Evolutionary conservation across 164 flowering plant species (phyloP), one percentile per base, ranked within the genome.

Genomic region (Cinnamomum chago): DNA sequence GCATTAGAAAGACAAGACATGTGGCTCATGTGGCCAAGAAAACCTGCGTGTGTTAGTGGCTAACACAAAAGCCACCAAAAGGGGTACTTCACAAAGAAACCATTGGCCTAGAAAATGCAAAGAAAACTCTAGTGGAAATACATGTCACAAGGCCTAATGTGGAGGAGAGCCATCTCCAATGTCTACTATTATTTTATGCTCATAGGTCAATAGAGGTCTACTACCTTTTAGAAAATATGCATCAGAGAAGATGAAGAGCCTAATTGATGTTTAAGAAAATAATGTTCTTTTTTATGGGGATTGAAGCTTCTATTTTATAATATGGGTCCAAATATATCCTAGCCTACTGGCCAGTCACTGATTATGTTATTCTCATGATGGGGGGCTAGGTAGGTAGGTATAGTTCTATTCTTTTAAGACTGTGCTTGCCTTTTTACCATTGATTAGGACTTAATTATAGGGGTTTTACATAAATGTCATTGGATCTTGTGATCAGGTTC

Each of bases 121-220:
- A 55, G n/a, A 55, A 14, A 17, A 15, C 6, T 7, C 17, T 15
- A 76, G 74, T 76, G 75, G 74, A 67, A 52, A 20, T 55, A 35
- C 33, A 71, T 71, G 78, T 71, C 78, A 71, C 52, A 24, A 3
- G 20, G 62, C 24, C 24, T 13, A 23, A 10, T 3, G 25, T 70
- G 77, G 73, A 40, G 66, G 65, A 75, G 27, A 22, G 68, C 68
- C 73, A 75, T 40, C 47, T 40, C 77, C 52, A 68, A 13, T 40
- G 35, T 68, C 62, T 15, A 22, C 18, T 15, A 13, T 17, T 12
- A 55, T 15, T 55, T 55, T 55, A 55, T 55, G 60, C n/a, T 55
- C 17, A 55, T 55, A 55, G 60, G 60, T 55, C 60, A 55, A 55
- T 55, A 15, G 17, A 55, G n/a, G 60, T 55, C 60, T 55, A 15